Evolutionary conservation across 140 eudicot species (phyloP).

Genomic region (Senecio squalidus): DNA sequence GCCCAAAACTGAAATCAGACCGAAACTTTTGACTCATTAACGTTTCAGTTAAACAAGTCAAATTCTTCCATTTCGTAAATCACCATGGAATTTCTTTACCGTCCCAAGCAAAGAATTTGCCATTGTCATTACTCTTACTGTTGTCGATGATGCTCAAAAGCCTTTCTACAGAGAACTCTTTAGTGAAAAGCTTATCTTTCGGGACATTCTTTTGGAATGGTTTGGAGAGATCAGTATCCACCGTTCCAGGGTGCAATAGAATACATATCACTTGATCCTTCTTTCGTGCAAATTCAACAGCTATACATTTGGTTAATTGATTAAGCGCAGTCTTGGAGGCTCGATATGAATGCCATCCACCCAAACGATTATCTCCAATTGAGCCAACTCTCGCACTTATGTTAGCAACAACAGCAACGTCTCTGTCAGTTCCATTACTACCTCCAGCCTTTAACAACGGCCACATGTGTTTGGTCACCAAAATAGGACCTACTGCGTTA

Average conservation of each 20-base stretch:
- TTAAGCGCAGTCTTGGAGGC: slow-evolving; percentile 88
- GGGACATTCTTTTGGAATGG: slow-evolving; percentile 94
- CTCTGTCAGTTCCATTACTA: slow-evolving; percentile 57
- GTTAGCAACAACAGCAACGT: slow-evolving; percentile 78
- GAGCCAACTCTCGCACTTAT: slow-evolving; percentile 98
- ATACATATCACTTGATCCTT: slow-evolving; percentile 85
- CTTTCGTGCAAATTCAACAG: slow-evolving; percentile 85
- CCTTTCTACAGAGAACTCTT: slow-evolving; percentile 75
- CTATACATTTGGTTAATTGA: slow-evolving; percentile 69
- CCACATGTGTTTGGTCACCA: slow-evolving; percentile 98
- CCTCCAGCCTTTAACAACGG: slow-evolving; percentile 94
- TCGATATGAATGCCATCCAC: slow-evolving; percentile 98
- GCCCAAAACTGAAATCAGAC: too few species aligned
- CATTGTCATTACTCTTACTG: slow-evolving; percentile 67
- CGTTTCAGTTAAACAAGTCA: too few species aligned
- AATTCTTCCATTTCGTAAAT: background rate
- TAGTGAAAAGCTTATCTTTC: slow-evolving; percentile 74
- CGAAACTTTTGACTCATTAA: too few species aligned
- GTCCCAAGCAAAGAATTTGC: slow-evolving; percentile 96
- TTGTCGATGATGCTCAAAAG: slow-evolving; percentile 60
- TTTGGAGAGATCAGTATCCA: slow-evolving; percentile 81
- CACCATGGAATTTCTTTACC: slow-evolving; percentile 94
- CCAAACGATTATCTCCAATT: slow-evolving; percentile 75
- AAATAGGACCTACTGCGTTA: slow-evolving; percentile 87
- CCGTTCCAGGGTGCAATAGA: slow-evolving; percentile 92